A percentile compares a stretch with the other conserved stretches of the same genome.
phyloP scores from a whole-genome alignment of 1,284 basidiomycete genomes.

The Cryptococcus sp. region DNA sequence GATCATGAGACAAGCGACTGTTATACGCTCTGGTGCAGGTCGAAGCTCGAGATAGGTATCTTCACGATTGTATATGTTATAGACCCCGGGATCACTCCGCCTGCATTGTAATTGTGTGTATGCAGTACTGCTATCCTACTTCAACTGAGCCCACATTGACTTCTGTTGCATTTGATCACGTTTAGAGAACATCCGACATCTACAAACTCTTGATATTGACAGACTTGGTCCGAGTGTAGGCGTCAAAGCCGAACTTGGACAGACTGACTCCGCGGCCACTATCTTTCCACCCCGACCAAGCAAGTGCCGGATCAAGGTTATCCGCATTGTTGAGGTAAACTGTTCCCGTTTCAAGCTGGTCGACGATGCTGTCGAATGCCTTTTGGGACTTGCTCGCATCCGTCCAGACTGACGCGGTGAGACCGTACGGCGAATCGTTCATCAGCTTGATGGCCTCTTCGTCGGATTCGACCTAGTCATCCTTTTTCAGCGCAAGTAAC shows the following conservation, averaged over 20 bases:
- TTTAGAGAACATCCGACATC: background rate
- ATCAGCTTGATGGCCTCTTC: slow-evolving; percentile 81
- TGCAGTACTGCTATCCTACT: too few relatives aligned
- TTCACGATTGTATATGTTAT: too few relatives aligned
- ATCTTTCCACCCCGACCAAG: slow-evolving; percentile 91
- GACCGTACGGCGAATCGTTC: slow-evolving; percentile 90
- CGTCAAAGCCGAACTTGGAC: slow-evolving; percentile 65
- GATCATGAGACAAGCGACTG: too few relatives aligned
- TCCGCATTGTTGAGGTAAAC: slow-evolving; percentile 90
- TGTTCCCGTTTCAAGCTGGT: slow-evolving; percentile 78
- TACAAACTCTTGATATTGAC: slow-evolving; percentile 4
- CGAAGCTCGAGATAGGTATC: too few relatives aligned
- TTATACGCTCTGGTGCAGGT: too few relatives aligned
- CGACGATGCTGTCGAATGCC: slow-evolving; percentile 68
- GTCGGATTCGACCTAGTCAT: slow-evolving; percentile 69
- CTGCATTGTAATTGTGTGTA: too few relatives aligned
- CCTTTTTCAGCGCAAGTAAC: background rate
- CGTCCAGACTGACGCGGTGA: slow-evolving; percentile 92
- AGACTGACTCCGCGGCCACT: slow-evolving; percentile 84
- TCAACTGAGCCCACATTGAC: too few relatives aligned
- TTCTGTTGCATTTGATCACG: too few relatives aligned
- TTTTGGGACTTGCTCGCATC: slow-evolving; percentile 64
- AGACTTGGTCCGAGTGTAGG: slow-evolving; percentile 34
- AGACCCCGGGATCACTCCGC: too few relatives aligned
- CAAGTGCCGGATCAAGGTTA: slow-evolving; percentile 80